Evolutionary conservation across 164 flowering plant genomes (phyloP), one percentile per base, ranked within the genome.

Genomic region (Vitis amurensis): DNA sequence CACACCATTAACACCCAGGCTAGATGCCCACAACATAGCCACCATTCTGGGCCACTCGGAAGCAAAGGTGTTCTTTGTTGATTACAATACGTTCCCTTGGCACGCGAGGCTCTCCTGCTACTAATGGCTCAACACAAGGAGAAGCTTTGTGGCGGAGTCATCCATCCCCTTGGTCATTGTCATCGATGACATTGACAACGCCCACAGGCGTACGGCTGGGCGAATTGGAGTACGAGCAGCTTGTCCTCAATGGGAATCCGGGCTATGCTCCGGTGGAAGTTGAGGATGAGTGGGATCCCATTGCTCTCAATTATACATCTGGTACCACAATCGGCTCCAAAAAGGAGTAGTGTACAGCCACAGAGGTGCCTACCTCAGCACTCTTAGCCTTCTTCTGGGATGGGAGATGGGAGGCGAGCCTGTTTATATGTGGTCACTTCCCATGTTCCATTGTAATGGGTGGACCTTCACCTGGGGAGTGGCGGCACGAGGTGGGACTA

Each of bases 371-470:
- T 94, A 83, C 52, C 74, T 92, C 11, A 92, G 93, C 77, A 87
- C 98, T 0, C 79, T 88, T 8, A 88, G 94, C 76, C 60, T 93
- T 16, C 66, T 88, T 3, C 68, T 92, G 6, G 92, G 89, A 0
- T 92, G 97, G 97, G 87, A 86, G 57, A 88, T 94, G 89, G 84
- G 84, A 37, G 83, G 57, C 15, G 87, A 79, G 58, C 89, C 98
- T 4, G 94, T 94, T 1, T 94, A 90, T 61, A 70, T 95, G 0
- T 95, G 99, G 99, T 80, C 98, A 0, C 94, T 94, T 12, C 99
- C 98, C 9, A 94, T 94, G 99, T 94, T 94, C 82, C 99, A 94
- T 76, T 90, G 97, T 82, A 94, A 94, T 44, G 99, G 99, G 0
- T 94, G 99, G 99, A 85, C 97, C 3, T 87, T 92, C 83, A 88